phyloP scores from a whole-genome alignment of 176 grass and related monocot species.

The Eleusine indica region DNA sequence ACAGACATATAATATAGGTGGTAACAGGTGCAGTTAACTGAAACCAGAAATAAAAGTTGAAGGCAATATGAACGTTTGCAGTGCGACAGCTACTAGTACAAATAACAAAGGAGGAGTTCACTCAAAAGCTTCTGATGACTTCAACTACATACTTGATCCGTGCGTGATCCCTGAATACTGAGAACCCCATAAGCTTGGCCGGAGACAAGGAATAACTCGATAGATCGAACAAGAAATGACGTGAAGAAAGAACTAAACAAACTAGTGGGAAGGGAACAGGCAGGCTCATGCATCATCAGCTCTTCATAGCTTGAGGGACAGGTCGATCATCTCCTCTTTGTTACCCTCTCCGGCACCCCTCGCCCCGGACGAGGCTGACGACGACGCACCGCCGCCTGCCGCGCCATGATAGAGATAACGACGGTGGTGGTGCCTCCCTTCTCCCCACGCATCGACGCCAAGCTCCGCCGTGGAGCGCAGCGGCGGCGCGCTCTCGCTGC shows the following conservation, averaged over 20 bases:
- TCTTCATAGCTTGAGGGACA: constrained; percentile 66
- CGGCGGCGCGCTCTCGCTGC: constrained; percentile 14
- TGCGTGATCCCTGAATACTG: constrained; percentile 18
- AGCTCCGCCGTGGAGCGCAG: background rate
- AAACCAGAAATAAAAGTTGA: constrained; percentile 1
- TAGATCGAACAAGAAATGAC: constrained; percentile 29
- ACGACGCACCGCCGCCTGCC: background rate
- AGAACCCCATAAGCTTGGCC: constrained; percentile 3
- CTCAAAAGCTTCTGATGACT: constrained; percentile 22
- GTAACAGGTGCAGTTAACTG: background rate
- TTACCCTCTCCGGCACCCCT: constrained; percentile 10
- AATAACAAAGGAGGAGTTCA: constrained; percentile 21
- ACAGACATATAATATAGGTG: background rate
- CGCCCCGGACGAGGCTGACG: background rate
- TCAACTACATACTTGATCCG: constrained; percentile 5
- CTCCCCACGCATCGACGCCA: constrained; percentile 27
- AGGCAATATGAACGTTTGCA: constrained; percentile 24
- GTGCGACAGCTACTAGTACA: background rate
- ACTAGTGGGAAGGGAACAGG: background rate
- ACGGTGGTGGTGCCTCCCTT: background rate
- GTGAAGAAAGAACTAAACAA: constrained; percentile 32
- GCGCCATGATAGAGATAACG: background rate
- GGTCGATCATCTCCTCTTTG: constrained; percentile 58
- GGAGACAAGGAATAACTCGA: constrained; percentile 42
- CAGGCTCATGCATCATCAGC: background rate